phyloP scores from a whole-genome alignment of 2,329 filamentous ascomycete species.

The Pseudogymnoascus sp. region DNA sequence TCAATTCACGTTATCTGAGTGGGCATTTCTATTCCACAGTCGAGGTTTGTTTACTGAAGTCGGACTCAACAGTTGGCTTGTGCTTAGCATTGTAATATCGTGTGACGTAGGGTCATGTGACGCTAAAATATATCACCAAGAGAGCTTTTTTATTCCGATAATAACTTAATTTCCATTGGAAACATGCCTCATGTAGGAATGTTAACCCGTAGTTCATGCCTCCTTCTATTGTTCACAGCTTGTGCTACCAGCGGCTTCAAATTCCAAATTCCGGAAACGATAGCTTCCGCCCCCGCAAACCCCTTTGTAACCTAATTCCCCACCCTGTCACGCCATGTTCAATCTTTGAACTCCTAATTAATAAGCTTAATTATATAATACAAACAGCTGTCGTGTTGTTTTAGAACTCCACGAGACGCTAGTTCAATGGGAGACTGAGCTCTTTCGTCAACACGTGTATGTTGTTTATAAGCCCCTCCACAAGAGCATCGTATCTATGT shows the following conservation, averaged over 20 bases:
- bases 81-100: neutral
- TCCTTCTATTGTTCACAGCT: neutral
- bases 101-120: slow-evolving; percentile 7
- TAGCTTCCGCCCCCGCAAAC: neutral
- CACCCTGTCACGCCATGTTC: slow-evolving; percentile 1
- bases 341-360: neutral
- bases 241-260: neutral
- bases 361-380: slow-evolving; percentile 7
- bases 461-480: slow-evolving; percentile 71
- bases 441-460: slow-evolving; percentile 29
- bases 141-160: neutral
- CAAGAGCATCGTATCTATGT: slow-evolving; percentile 57
- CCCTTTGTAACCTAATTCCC: neutral
- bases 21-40: neutral
- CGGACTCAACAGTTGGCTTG: neutral
- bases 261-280: neutral
- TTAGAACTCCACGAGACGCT: neutral
- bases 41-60: neutral
- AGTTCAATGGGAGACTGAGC: neutral
- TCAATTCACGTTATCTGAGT: neutral
- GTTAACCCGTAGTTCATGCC: neutral
- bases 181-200: neutral
- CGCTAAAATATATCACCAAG: neutral
- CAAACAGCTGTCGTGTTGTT: neutral
- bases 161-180: neutral